Percentiles rank a stretch among this genome's conserved stretches.
Evolutionary conservation across 129 eudicot species (phyloP).

Genomic region (Deinandra increscens): DNA sequence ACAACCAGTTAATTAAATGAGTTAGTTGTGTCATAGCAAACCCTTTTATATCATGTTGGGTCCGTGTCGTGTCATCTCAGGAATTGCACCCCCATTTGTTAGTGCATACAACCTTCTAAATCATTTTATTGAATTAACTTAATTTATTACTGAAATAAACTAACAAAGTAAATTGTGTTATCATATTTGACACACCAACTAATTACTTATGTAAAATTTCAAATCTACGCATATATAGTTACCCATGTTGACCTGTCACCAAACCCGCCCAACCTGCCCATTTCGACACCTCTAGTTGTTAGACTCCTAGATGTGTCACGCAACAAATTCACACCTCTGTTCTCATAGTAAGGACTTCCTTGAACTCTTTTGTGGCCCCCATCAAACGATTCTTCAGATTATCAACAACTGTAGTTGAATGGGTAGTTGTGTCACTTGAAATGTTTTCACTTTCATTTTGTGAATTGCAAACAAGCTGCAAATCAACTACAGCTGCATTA

Average conservation of each 20-base stretch:
- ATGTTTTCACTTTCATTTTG: slow-evolving; percentile 65
- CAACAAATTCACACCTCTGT: slow-evolving; percentile 64
- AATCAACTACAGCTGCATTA: slow-evolving; percentile 85
- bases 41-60: too few relatives aligned
- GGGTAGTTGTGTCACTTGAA: slow-evolving; percentile 74
- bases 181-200: not conserved
- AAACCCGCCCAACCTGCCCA: not conserved
- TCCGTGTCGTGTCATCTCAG: too few relatives aligned
- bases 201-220: not conserved
- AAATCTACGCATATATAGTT: not conserved
- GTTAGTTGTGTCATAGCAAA: too few relatives aligned
- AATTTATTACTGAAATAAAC: not conserved
- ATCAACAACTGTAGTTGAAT: slow-evolving; percentile 90
- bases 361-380: slow-evolving; percentile 91
- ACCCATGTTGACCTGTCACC: not conserved
- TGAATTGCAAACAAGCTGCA: slow-evolving; percentile 70
- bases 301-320: not conserved
- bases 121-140: not conserved
- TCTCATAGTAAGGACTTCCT: slow-evolving; percentile 94
- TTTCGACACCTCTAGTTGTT: not conserved
- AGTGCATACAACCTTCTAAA: not conserved
- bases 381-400: slow-evolving; percentile 81
- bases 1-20: too few relatives aligned
- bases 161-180: not conserved
- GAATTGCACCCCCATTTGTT: not conserved